A percentile compares a stretch with the other conserved stretches of the same genome.
phyloP scores from a whole-genome alignment of 768 basidiomycete genomes.

The Suillus ampliporus region DNA sequence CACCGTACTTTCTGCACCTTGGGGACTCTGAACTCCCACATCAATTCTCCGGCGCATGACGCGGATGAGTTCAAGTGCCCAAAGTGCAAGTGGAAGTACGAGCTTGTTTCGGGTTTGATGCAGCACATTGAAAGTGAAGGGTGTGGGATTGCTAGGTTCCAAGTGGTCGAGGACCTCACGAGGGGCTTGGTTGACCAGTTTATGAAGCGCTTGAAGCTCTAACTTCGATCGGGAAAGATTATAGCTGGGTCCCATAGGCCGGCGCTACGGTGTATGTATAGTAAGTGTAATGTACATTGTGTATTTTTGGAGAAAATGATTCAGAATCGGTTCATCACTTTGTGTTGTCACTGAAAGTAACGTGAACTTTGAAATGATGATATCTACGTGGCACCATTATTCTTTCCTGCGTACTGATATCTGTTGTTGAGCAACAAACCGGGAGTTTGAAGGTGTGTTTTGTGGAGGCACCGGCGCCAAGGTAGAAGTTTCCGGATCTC shows the following conservation, averaged over 20 bases:
- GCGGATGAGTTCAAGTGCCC: constrained; percentile 50
- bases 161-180: not conserved
- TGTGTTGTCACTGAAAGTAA: not conserved
- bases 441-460: too few species aligned
- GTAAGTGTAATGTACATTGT: not conserved
- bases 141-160: constrained; percentile 4
- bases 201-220: constrained; percentile 1
- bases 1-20: constrained; percentile 37
- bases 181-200: not conserved
- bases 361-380: too few species aligned
- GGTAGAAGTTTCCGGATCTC: too few species aligned
- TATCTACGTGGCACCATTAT: not conserved
- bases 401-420: too few species aligned
- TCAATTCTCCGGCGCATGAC: constrained; percentile 43
- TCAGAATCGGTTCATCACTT: not conserved
- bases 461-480: too few species aligned
- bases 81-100: constrained; percentile 44
- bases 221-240: not conserved
- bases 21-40: constrained; percentile 30
- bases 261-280: not conserved
- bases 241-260: not conserved
- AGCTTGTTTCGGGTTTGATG: constrained; percentile 45
- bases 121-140: constrained; percentile 37
- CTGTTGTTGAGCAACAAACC: too few species aligned
- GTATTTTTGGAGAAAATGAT: constrained; percentile 2